A percentile compares a stretch with the other conserved stretches of the same genome.
These are phyloP conservation scores for Petasospora rhodanensis DNA, from an alignment of 1,139 yeast genomes.

Conservation along the genomic window DNA sequence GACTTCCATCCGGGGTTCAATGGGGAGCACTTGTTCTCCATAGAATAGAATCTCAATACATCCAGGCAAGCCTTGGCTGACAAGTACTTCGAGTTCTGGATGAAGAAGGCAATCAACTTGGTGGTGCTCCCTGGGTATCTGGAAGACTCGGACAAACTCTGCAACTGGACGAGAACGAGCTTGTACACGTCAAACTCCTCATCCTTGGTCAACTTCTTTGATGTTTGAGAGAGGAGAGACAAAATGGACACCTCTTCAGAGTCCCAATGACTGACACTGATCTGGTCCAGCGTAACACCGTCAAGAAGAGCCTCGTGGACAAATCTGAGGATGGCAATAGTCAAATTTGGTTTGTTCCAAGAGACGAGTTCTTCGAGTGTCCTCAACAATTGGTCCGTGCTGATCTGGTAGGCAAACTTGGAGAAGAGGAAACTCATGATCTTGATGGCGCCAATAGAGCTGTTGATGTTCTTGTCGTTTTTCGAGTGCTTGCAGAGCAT, in stretches of 20 bases:
- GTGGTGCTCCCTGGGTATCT: constrained; percentile 44
- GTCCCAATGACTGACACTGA: constrained; percentile 36
- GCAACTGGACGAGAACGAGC: constrained; percentile 37
- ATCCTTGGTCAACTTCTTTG: constrained; percentile 23
- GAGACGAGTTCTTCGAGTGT: constrained; percentile 27
- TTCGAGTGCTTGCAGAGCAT: constrained; percentile 29
- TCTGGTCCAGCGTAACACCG: constrained; percentile 18
- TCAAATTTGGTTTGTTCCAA: constrained; percentile 32
- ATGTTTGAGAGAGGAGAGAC: constrained; percentile 11
- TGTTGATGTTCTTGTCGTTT: constrained; percentile 31
- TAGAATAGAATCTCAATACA: constrained; percentile 43
- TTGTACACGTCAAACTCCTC: constrained; percentile 35
- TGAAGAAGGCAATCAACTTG: constrained; percentile 40
- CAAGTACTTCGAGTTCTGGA: constrained; percentile 35
- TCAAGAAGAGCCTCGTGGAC: constrained; percentile 35
- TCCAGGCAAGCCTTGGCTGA: constrained; percentile 36
- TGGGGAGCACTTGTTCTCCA: constrained; percentile 51
- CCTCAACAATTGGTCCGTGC: constrained; percentile 25
- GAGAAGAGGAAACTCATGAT: constrained; percentile 21
- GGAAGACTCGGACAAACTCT: constrained; percentile 32
- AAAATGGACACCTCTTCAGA: constrained; percentile 23
- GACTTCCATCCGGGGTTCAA: constrained; percentile 50
- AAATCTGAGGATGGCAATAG: constrained; percentile 33
- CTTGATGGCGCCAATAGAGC: constrained; percentile 47
- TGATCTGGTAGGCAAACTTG: constrained; percentile 16